These are phyloP conservation scores for Dioscorea cayenensis DNA, from an alignment of 116 monocot species.

Conservation along the genomic window DNA sequence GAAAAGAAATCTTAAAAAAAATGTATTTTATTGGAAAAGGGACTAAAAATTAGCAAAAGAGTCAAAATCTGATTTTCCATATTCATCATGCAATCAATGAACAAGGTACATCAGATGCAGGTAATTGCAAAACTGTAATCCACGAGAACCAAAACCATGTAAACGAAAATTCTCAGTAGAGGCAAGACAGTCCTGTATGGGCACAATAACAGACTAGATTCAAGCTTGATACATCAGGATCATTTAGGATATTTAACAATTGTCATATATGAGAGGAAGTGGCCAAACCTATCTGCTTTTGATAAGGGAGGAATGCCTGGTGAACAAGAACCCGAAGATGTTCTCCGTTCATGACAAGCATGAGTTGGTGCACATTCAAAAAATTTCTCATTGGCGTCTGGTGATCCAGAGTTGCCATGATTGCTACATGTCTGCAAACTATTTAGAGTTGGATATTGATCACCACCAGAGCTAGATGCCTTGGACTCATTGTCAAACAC, in stretches of 20 bases:
- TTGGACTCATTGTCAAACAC: constrained; percentile 19
- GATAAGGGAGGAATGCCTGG: constrained; percentile 10
- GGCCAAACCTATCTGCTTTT: constrained; percentile 24
- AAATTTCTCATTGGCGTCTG: constrained; percentile 18
- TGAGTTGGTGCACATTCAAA: background rate
- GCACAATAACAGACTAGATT: too few relatives aligned
- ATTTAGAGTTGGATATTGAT: constrained; percentile 7
- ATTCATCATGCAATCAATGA: too few relatives aligned
- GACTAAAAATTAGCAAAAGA: too few relatives aligned
- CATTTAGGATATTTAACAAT: background rate
- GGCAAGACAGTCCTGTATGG: too few relatives aligned
- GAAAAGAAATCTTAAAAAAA: too few relatives aligned
- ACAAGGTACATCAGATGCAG: too few relatives aligned
- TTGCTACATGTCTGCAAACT: background rate
- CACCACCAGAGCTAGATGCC: background rate
- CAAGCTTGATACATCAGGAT: too few relatives aligned
- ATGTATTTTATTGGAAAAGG: too few relatives aligned
- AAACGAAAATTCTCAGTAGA: too few relatives aligned
- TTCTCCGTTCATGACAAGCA: constrained; percentile 15
- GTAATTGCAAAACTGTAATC: too few relatives aligned
- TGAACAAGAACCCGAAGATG: constrained; percentile 27
- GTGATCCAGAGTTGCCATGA: constrained; percentile 13
- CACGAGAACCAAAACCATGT: too few relatives aligned
- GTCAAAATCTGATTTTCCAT: too few relatives aligned
- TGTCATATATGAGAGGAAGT: background rate